Evolutionary conservation across 306 rosid genomes (phyloP).

Genomic region (Dalbergia oliveri): DNA sequence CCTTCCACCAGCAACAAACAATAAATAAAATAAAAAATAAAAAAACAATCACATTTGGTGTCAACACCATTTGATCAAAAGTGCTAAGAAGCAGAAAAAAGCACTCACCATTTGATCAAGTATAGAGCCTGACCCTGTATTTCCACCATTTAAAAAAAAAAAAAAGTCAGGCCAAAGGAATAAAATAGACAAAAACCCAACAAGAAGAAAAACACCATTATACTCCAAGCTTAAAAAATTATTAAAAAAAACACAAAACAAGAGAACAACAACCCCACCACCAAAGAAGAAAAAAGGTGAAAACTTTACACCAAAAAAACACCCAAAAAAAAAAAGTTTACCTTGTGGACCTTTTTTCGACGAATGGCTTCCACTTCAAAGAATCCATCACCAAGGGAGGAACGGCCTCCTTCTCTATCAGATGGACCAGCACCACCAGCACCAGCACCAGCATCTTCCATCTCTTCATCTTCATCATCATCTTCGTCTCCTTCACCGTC

Average conservation of each 20-base stretch:
- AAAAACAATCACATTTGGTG: conserved; percentile 25
- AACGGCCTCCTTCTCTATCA: conserved; percentile 45
- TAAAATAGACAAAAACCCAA: background rate
- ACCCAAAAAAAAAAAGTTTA: background rate
- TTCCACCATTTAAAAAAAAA: conserved; percentile 26
- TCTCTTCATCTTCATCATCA: conserved; percentile 45
- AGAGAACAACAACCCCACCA: background rate
- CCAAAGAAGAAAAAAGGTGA: background rate
- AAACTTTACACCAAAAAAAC: conserved; percentile 16
- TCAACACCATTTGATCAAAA: background rate
- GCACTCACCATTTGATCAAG: conserved; percentile 84
- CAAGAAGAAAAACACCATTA: background rate
- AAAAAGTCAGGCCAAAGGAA: conserved; percentile 39
- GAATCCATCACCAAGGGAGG: conserved; percentile 67
- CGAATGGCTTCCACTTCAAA: conserved; percentile 86
- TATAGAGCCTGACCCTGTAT: conserved; percentile 83
- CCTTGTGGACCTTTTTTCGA: conserved; percentile 83
- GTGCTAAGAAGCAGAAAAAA: conserved; percentile 2
- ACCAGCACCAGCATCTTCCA: conserved; percentile 3
- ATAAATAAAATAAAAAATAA: background rate
- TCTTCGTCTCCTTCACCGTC: conserved; percentile 49
- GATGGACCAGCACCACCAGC: conserved; percentile 27
- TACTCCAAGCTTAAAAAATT: background rate
- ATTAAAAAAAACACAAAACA: background rate
- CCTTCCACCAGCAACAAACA: conserved; percentile 56